Conservation (phyloP, 2,329 filamentous ascomycete genomes). For the Colletotrichum theobromicola region DNA sequence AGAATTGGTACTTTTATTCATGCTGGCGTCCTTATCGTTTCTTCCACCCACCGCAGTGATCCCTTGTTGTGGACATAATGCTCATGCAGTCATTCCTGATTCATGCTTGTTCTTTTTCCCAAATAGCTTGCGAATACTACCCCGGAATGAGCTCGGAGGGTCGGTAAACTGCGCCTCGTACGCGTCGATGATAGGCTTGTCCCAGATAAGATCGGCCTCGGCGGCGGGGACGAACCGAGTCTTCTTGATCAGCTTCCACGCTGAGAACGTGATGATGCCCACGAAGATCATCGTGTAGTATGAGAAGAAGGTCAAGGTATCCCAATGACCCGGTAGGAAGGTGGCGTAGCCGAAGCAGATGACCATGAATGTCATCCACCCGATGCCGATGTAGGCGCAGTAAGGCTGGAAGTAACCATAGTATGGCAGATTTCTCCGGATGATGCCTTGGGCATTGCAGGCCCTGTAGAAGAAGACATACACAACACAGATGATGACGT, state of each 20-base stretch:
- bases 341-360: constrained; percentile 61
- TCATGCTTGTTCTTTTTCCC: constrained; percentile 27
- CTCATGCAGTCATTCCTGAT: not conserved
- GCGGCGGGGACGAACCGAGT: constrained; percentile 58
- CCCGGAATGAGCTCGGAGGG: constrained; percentile 59
- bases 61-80: not conserved
- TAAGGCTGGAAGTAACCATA: constrained; percentile 64
- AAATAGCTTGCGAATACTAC: constrained; percentile 53
- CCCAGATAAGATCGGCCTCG: constrained; percentile 66
- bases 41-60: not conserved
- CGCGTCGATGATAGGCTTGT: constrained; percentile 62
- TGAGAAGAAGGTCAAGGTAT: constrained; percentile 50
- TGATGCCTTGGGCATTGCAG: constrained; percentile 48
- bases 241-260: constrained; percentile 68
- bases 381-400: constrained; percentile 52
- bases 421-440: constrained; percentile 60
- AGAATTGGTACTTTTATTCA: not conserved
- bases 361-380: constrained; percentile 47
- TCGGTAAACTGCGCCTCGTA: constrained; percentile 59
- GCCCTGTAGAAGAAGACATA: constrained; percentile 64
- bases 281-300: constrained; percentile 65
- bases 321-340: constrained; percentile 47
- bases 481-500: constrained; percentile 58
- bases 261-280: constrained; percentile 56
- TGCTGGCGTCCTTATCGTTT: not conserved